Percentiles rank a stretch among this genome's conserved stretches.
Evolutionary conservation across 345 rosid genomes (phyloP).

Genomic region (Hibiscus trionum): DNA sequence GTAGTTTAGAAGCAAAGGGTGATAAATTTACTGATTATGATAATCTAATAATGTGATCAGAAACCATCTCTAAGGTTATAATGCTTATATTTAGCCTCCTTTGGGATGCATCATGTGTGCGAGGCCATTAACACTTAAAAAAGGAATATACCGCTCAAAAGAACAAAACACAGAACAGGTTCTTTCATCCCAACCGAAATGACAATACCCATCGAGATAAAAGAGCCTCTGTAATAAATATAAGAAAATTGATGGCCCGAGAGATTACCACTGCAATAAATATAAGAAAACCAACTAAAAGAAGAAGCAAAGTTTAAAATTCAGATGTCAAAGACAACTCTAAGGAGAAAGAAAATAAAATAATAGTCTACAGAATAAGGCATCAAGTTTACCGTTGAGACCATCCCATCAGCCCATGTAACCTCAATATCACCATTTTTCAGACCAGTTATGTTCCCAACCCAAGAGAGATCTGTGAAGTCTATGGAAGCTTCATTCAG

Average conservation of each 20-base stretch:
- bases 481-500: conserved; percentile 25
- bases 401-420: conserved; percentile 96
- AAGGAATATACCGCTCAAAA: background rate
- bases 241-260: background rate
- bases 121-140: background rate
- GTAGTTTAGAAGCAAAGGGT: background rate
- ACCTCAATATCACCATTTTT: conserved; percentile 94
- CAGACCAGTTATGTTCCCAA: conserved; percentile 84
- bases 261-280: background rate
- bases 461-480: conserved; percentile 83
- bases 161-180: background rate
- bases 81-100: conserved; percentile 5
- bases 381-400: conserved; percentile 60
- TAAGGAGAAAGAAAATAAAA: background rate
- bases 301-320: background rate
- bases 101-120: background rate
- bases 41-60: background rate
- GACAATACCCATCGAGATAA: conserved; percentile 1
- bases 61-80: background rate
- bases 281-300: background rate
- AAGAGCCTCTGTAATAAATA: background rate
- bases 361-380: background rate
- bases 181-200: background rate
- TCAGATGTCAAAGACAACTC: background rate
- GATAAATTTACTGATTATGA: background rate